A percentile compares a stretch with the other conserved stretches of the same genome.
Conservation (phyloP, 2,329 filamentous ascomycete genomes). For the Drechslera avenae region DNA sequence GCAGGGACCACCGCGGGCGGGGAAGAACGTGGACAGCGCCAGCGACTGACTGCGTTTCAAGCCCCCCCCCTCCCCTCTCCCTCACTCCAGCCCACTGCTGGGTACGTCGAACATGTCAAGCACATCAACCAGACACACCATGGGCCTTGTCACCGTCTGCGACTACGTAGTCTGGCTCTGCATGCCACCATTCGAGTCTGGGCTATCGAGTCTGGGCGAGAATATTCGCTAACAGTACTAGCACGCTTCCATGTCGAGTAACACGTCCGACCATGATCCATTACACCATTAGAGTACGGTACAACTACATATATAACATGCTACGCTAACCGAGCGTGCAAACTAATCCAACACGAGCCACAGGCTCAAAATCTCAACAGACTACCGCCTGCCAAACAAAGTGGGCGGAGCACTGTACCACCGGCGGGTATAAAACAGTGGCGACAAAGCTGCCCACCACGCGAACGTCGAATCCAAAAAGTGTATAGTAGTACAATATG, state of each 20-base stretch:
- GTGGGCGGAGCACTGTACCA: conserved; percentile 5
- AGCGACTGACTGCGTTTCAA: conserved; percentile 10
- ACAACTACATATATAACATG: conserved; percentile 13
- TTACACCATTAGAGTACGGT: conserved; percentile 37
- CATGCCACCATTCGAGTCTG: background rate
- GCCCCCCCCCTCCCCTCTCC: too few species aligned
- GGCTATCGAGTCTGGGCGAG: too few species aligned
- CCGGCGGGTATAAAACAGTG: conserved; percentile 10
- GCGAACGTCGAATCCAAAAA: background rate
- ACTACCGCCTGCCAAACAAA: background rate
- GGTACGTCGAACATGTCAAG: background rate
- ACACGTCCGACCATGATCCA: conserved; percentile 26
- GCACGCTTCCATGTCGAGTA: conserved; percentile 1
- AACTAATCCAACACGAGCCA: conserved; percentile 20
- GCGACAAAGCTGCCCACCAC: conserved; percentile 1
- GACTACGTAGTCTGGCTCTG: too few species aligned
- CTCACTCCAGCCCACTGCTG: background rate
- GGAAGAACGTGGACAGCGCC: conserved; percentile 9
- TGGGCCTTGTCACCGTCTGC: too few species aligned
- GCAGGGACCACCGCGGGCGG: conserved; percentile 13
- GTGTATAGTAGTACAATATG: conserved; percentile 18
- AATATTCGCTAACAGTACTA: background rate
- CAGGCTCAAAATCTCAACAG: conserved; percentile 6
- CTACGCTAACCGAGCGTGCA: conserved; percentile 14
- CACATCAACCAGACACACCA: too few species aligned